Conservation (phyloP, 768 basidiomycete genomes). For the Tephrocybe sp. region DNA sequence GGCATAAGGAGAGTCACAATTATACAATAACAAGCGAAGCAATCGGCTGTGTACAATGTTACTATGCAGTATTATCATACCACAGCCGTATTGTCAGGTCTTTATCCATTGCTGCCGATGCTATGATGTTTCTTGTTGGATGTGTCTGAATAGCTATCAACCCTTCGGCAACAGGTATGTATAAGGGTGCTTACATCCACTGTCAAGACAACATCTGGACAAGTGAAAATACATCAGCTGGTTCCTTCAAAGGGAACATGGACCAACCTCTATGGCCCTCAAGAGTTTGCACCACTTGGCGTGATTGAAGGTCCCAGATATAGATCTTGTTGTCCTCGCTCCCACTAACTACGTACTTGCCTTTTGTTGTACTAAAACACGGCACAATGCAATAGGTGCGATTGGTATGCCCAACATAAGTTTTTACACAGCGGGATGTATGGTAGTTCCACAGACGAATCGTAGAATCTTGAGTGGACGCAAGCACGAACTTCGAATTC, state of each 20-base stretch:
- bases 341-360: conserved; percentile 79
- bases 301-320: conserved; percentile 86
- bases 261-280: conserved; percentile 76
- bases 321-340: conserved; percentile 88
- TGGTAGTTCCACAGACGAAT: conserved; percentile 95
- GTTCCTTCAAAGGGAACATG: conserved; percentile 1
- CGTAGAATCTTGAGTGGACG: conserved; percentile 91
- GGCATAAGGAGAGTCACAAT: neutral
- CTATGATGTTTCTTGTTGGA: conserved; percentile 71
- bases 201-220: conserved; percentile 65
- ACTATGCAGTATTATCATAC: conserved; percentile 43
- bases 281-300: conserved; percentile 69
- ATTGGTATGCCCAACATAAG: conserved; percentile 84
- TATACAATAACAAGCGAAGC: too few relatives aligned
- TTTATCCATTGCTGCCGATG: conserved; percentile 88
- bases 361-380: conserved; percentile 57
- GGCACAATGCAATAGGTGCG: conserved; percentile 79
- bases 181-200: conserved; percentile 54
- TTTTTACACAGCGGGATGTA: conserved; percentile 87
- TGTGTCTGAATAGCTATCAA: conserved; percentile 54
- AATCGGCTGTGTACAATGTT: neutral
- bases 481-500: conserved; percentile 86
- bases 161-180: conserved; percentile 10
- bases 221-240: neutral
- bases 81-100: conserved; percentile 84